Evolutionary conservation across 2,329 filamentous ascomycete species (phyloP), one percentile per base, ranked within the genome.

Genomic region (Penicillium sp.): DNA sequence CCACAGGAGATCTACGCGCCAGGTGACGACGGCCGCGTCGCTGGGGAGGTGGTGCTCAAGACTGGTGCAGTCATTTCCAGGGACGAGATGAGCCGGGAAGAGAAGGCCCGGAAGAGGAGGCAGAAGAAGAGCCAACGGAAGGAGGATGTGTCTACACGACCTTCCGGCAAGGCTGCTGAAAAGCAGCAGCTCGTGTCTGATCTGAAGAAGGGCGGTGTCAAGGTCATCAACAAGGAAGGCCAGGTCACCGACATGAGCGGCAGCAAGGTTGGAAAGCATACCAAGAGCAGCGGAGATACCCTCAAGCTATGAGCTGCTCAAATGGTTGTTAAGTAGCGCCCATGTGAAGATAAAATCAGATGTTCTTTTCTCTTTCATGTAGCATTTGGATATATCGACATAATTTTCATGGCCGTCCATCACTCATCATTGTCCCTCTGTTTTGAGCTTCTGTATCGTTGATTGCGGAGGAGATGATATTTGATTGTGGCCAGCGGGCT

Each of bases 1-100:
- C 95, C 95, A 2, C 95, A 98, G 73, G 95, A 99, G 76, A 83
- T 99, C 27, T 99, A 98, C 81, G 87, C 87, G 69, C 87, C 91
- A n/a, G 87, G 88, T 61, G 87, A 89, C 69, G 84, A 86, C 61
- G 86, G 81, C 4, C 74, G 78, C 14, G 80, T 80, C 47, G 84
- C 83, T 67, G 87, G 87, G 53, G 92, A 96, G 74, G 81, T 96
- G 39, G 84, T 93, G 36, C 83, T 87, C 56, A 93, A 90, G 83
- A 87, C 84, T 69, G 94, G 92, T 24, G 80, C 91, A 68, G 89
- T 92, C 1, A 78, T 96, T 44, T 88, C 90, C 7, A 86, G 87
- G 67, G 89, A 95, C 69, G 95, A 99, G 78, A 89, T 98, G 87
- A 88, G 83, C 37, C 85, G 92, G 54, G 93, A 97, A 73, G 90